A percentile compares a stretch with the other conserved stretches of the same genome.
Conservation (phyloP, 768 basidiomycete genomes). For the Trametes sanguinea region DNA sequence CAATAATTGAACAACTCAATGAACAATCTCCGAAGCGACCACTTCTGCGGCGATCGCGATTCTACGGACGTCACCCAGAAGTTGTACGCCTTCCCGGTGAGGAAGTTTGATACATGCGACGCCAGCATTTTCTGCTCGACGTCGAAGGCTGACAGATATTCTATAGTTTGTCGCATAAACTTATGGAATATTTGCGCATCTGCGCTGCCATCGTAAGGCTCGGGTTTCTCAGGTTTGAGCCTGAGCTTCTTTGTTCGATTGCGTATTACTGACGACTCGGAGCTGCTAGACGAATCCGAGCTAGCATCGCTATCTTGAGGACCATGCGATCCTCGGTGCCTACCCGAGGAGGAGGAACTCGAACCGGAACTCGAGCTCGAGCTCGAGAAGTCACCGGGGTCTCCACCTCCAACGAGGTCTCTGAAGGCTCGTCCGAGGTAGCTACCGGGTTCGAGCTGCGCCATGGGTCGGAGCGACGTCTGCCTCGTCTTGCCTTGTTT, state of each 20-base stretch:
- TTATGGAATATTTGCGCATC: slow-evolving; percentile 20
- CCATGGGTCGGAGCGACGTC: slow-evolving; percentile 1
- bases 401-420: neutral
- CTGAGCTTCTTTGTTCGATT: neutral
- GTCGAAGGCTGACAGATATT: slow-evolving; percentile 14
- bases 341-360: too few species aligned
- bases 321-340: too few species aligned
- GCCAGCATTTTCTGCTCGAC: neutral
- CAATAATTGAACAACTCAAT: slow-evolving; percentile 29
- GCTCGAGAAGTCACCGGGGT: neutral
- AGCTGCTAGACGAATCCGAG: neutral
- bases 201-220: slow-evolving; percentile 11
- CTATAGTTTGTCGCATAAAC: slow-evolving; percentile 15
- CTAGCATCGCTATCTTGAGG: too few species aligned
- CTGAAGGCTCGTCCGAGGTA: slow-evolving; percentile 15
- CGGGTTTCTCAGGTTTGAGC: slow-evolving; percentile 16
- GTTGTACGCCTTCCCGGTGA: slow-evolving; percentile 26
- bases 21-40: slow-evolving; percentile 19
- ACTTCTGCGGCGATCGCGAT: slow-evolving; percentile 10
- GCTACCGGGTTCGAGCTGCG: slow-evolving; percentile 12
- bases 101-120: slow-evolving; percentile 16
- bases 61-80: slow-evolving; percentile 29
- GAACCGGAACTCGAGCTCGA: too few species aligned
- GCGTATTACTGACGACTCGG: neutral
- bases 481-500: too few species aligned